Conservation (phyloP, 2,329 filamentous ascomycete genomes). For the Tolypocladium inflatum region DNA sequence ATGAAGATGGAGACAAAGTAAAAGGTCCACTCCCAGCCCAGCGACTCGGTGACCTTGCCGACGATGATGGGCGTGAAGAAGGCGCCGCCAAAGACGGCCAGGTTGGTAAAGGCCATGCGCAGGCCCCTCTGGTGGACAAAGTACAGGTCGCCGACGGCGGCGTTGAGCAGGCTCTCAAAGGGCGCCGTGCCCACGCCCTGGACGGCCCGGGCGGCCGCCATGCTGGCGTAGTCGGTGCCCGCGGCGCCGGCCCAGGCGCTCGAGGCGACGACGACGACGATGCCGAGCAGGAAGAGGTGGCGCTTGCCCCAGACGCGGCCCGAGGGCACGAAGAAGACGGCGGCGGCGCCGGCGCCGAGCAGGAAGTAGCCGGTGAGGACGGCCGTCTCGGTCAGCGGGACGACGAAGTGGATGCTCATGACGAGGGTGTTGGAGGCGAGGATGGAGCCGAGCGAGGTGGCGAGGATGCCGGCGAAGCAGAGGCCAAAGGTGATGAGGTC, state of each 20-base stretch:
- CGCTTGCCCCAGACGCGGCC: constrained; percentile 89
- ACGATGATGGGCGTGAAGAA: constrained; percentile 78
- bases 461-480: constrained; percentile 73
- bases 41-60: constrained; percentile 67
- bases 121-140: constrained; percentile 77
- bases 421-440: constrained; percentile 83
- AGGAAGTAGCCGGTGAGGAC: constrained; percentile 82
- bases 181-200: constrained; percentile 83
- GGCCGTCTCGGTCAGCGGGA: constrained; percentile 65
- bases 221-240: constrained; percentile 56
- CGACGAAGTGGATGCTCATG: constrained; percentile 55
- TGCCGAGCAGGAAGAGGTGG: constrained; percentile 75
- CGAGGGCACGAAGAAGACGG: constrained; percentile 77
- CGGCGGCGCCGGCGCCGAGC: constrained; percentile 70
- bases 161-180: constrained; percentile 85
- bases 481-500: constrained; percentile 73
- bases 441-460: constrained; percentile 74
- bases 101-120: constrained; percentile 71
- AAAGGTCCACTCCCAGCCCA: constrained; percentile 85
- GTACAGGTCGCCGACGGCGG: constrained; percentile 81
- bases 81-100: constrained; percentile 46
- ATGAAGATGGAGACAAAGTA: constrained; percentile 82
- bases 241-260: constrained; percentile 71
- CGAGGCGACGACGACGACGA: constrained; percentile 61
- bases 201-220: constrained; percentile 71